These are phyloP conservation scores for Bidens hawaiensis DNA, from an alignment of 140 eudicot genomes.

Conservation along the genomic window DNA sequence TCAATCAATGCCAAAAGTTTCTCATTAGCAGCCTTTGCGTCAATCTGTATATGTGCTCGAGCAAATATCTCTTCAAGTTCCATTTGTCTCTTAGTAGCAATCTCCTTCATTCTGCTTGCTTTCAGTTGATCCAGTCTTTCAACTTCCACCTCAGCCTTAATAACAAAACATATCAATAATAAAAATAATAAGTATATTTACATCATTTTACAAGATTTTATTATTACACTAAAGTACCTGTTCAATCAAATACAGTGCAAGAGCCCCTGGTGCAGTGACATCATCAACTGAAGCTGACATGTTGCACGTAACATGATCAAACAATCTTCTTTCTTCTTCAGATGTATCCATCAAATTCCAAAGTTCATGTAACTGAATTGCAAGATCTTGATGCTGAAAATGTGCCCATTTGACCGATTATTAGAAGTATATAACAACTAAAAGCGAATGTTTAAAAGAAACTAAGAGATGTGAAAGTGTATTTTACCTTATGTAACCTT, in stretches of 20 bases:
- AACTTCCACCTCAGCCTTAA: conserved; percentile 87
- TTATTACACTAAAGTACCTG: conserved; percentile 38
- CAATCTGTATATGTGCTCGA: conserved; percentile 79
- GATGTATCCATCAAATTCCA: conserved; percentile 96
- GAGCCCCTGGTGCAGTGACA: conserved; percentile 74
- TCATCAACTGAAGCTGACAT: too few relatives aligned
- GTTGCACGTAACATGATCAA: conserved; percentile 86
- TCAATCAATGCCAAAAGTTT: conserved; percentile 77
- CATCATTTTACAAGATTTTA: neutral
- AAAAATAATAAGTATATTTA: neutral
- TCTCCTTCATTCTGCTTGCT: conserved; percentile 94
- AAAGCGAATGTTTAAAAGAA: neutral
- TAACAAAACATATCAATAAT: neutral
- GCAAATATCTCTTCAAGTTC: conserved; percentile 85
- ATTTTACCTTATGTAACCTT: conserved; percentile 79
- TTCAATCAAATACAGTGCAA: conserved; percentile 75
- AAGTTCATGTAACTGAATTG: conserved; percentile 63
- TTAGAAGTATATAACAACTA: neutral
- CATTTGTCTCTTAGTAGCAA: conserved; percentile 79
- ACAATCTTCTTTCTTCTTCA: conserved; percentile 68
- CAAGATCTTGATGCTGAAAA: conserved; percentile 80
- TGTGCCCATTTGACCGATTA: neutral
- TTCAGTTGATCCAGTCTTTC: conserved; percentile 77
- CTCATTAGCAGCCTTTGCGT: conserved; percentile 59
- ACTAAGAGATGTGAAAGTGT: neutral